Evolutionary conservation across 805 yeast genomes (phyloP).

Genomic region (Starmerella apis): DNA sequence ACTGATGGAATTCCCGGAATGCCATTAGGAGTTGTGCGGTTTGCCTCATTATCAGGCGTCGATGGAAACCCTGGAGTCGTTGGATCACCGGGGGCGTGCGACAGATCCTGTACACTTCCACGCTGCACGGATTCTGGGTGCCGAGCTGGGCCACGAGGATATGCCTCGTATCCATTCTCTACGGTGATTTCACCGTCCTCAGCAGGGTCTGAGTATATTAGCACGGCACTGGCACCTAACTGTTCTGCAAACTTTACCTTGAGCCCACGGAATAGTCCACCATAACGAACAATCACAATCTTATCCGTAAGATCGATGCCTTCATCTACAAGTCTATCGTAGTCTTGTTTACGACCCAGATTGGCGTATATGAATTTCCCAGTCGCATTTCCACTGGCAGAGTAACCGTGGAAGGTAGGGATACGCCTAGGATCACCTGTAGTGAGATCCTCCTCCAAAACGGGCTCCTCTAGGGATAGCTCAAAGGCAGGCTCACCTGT

Average conservation of each 20-base stretch:
- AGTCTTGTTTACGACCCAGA: constrained; percentile 57
- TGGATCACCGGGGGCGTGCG: constrained; percentile 64
- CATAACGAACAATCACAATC: constrained; percentile 59
- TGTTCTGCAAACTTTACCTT: constrained; percentile 71
- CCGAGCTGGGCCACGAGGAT: constrained; percentile 69
- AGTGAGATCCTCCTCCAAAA: constrained; percentile 43
- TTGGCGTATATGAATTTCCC: constrained; percentile 56
- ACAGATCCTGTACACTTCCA: constrained; percentile 58
- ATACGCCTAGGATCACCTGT: constrained; percentile 40
- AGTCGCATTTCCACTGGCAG: constrained; percentile 66
- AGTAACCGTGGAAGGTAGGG: constrained; percentile 69
- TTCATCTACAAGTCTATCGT: constrained; percentile 36
- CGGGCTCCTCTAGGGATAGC: constrained; percentile 48
- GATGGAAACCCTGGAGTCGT: constrained; percentile 62
- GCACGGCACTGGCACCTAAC: constrained; percentile 54
- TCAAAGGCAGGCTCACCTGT: constrained; percentile 34
- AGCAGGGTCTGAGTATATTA: constrained; percentile 60
- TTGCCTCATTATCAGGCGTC: constrained; percentile 37
- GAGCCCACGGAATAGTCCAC: constrained; percentile 56
- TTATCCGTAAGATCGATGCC: constrained; percentile 47
- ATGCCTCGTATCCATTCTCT: constrained; percentile 50
- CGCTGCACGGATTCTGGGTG: constrained; percentile 68
- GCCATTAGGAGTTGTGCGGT: constrained; percentile 41
- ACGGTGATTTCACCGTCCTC: constrained; percentile 43
- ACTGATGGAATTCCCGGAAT: constrained; percentile 61